A percentile compares a stretch with the other conserved stretches of the same genome.
Conservation (phyloP, 2,329 filamentous ascomycete species). For the Huntiella moniliformis region DNA sequence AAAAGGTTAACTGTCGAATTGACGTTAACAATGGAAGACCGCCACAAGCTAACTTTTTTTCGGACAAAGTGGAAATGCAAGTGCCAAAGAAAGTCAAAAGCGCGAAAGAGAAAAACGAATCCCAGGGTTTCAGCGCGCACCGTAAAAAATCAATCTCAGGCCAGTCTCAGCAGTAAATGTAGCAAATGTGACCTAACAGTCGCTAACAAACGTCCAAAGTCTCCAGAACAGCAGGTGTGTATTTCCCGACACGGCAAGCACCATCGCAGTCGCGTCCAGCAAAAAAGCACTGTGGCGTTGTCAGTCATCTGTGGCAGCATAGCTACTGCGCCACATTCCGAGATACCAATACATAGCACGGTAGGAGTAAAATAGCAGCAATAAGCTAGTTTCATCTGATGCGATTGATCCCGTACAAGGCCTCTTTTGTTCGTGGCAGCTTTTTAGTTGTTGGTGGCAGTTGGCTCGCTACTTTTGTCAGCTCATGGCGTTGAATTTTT, state of each 20-base stretch:
- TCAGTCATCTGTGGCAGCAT: not conserved
- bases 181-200: not conserved
- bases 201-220: not conserved
- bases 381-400: constrained; percentile 6
- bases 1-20: no score
- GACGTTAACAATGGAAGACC: not conserved
- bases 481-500: no score
- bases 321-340: not conserved
- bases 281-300: not conserved
- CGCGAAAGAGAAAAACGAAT: not conserved
- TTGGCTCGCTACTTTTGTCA: no score
- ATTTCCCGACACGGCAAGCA: constrained; percentile 1
- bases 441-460: no score
- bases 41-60: no score
- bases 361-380: not conserved
- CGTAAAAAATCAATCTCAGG: not conserved
- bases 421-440: no score
- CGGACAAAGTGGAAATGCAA: not conserved
- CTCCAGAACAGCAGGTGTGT: no score
- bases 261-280: constrained; percentile 1
- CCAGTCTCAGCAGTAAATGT: not conserved
- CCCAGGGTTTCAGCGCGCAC: not conserved
- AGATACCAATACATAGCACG: not conserved
- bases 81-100: not conserved
- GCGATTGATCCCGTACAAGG: not conserved